phyloP scores from a whole-genome alignment of 371 early-diverging fungal genomes.

The Syncephalis fuscata region DNA sequence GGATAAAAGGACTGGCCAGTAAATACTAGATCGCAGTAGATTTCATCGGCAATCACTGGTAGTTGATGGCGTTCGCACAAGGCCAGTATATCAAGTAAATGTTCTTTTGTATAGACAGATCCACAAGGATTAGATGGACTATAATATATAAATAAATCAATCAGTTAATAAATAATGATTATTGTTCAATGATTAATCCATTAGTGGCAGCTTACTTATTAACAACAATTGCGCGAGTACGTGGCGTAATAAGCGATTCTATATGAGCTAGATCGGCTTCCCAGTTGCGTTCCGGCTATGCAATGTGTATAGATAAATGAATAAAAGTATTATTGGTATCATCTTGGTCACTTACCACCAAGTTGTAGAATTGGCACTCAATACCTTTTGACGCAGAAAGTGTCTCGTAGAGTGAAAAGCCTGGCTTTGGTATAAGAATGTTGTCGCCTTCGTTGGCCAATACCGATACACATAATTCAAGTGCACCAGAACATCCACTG shows the following conservation, averaged over 20 bases:
- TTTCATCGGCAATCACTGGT: conserved; percentile 83
- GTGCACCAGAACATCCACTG: conserved; percentile 74
- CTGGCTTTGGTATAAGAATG: conserved; percentile 75
- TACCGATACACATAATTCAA: conserved; percentile 57
- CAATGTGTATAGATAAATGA: conserved; percentile 6
- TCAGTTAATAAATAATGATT: no score
- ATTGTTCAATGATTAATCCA: no score
- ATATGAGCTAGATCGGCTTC: conserved; percentile 66
- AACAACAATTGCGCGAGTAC: conserved; percentile 63
- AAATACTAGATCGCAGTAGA: conserved; percentile 84
- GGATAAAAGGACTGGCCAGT: conserved; percentile 40
- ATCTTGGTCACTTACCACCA: conserved; percentile 28
- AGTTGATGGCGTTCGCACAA: conserved; percentile 60
- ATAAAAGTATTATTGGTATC: background rate
- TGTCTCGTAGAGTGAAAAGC: conserved; percentile 79
- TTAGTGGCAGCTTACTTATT: conserved; percentile 42
- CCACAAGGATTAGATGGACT: conserved; percentile 83
- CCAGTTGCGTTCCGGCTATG: conserved; percentile 58
- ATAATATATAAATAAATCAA: background rate
- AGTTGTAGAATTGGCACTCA: conserved; percentile 57
- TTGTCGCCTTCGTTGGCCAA: conserved; percentile 68
- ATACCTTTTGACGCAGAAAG: conserved; percentile 63
- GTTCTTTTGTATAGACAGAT: conserved; percentile 58
- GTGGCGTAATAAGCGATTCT: conserved; percentile 61
- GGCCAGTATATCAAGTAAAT: conserved; percentile 46